Conservation (phyloP, 257 asterid genomes). For the Verbena officinalis region DNA sequence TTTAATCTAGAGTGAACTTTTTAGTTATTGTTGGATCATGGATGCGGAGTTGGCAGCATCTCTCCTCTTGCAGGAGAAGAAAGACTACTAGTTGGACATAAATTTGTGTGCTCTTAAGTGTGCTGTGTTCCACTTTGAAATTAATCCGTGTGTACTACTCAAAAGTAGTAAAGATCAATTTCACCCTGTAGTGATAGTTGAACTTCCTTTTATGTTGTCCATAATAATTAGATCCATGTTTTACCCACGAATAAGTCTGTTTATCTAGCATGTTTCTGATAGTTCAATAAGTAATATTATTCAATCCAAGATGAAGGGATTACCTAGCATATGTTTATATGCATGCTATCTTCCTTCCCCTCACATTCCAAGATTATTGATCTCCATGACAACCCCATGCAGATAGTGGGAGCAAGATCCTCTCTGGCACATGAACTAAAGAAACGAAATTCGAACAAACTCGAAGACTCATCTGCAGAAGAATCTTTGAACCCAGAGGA, state of each 20-base stretch:
- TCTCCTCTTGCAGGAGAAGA: slow-evolving; percentile 13
- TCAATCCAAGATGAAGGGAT: too few species aligned
- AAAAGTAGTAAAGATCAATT: neutral
- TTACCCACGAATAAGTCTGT: neutral
- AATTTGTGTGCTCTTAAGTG: neutral
- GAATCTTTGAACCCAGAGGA: slow-evolving; percentile 41
- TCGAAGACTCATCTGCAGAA: slow-evolving; percentile 34
- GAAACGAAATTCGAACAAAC: slow-evolving; percentile 39
- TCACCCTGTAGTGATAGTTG: neutral
- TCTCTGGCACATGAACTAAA: slow-evolving; percentile 56
- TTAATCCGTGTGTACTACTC: neutral
- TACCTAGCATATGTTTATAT: neutral
- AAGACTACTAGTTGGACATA: neutral
- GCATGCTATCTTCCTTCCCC: neutral
- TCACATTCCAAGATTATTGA: slow-evolving; percentile 9
- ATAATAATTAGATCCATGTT: neutral
- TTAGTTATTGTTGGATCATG: neutral
- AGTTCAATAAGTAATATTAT: too few species aligned
- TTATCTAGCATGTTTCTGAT: neutral
- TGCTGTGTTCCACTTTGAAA: neutral
- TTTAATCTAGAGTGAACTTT: slow-evolving; percentile 4
- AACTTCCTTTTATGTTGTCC: slow-evolving; percentile 2
- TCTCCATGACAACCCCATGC: slow-evolving; percentile 31
- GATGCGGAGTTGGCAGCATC: neutral
- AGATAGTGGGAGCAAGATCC: slow-evolving; percentile 81